phyloP scores from a whole-genome alignment of 345 rosid species.

The Angophora floribunda region DNA sequence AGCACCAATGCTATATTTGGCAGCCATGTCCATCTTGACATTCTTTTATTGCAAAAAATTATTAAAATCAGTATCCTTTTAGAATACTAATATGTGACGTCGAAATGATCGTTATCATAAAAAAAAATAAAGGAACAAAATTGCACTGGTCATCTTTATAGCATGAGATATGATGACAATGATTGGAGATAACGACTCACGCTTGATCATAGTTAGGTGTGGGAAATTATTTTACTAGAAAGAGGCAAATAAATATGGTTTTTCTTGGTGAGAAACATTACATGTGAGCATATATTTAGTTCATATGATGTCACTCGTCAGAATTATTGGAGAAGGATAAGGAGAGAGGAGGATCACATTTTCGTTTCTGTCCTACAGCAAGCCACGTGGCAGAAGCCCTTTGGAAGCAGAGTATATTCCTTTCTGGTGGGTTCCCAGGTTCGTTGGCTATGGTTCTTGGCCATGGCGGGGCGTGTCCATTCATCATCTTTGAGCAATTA shows the following conservation, averaged over 20 bases:
- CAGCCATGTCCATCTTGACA: not conserved
- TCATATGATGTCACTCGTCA: not conserved
- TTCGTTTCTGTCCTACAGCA: not conserved
- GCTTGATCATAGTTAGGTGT: not conserved
- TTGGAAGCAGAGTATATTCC: constrained; percentile 4
- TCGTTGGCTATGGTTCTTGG: not conserved
- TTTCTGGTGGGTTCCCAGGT: not conserved
- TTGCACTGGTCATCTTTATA: too few species aligned
- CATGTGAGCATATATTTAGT: not conserved
- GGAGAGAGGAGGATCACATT: not conserved
- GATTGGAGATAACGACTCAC: not conserved
- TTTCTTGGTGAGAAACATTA: not conserved
- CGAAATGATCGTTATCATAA: not conserved
- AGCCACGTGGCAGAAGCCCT: constrained; percentile 12
- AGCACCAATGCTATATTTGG: not conserved
- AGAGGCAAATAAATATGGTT: not conserved
- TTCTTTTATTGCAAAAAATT: not conserved
- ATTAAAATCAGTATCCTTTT: not conserved
- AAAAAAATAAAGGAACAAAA: not conserved
- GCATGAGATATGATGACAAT: not conserved
- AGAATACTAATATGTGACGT: not conserved
- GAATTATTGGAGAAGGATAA: not conserved
- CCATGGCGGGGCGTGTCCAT: not conserved
- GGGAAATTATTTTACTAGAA: not conserved
- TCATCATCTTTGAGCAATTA: not conserved